These are phyloP conservation scores for Liquidambar formosana DNA, from an alignment of 164 flowering plant genomes.

Conservation along the genomic window DNA sequence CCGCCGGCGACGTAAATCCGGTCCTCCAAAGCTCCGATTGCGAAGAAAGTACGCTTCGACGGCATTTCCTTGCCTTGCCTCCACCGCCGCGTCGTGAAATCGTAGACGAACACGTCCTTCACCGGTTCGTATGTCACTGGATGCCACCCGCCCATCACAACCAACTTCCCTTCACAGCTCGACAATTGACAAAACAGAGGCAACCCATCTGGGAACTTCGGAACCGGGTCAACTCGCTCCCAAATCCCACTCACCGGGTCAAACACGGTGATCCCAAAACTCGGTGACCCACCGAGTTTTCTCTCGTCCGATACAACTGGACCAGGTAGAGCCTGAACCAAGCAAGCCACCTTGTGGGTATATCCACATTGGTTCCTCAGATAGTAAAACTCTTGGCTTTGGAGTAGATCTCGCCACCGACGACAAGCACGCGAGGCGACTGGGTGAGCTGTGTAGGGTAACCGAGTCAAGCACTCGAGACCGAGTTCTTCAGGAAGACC, in stretches of 20 bases:
- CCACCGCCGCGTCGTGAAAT: conserved; percentile 57
- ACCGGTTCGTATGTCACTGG: conserved; percentile 62
- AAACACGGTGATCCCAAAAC: conserved; percentile 51
- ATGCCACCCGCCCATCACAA: conserved; percentile 84
- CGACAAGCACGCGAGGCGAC: conserved; percentile 48
- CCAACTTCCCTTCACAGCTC: conserved; percentile 55
- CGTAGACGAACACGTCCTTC: conserved; percentile 56
- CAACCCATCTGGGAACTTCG: conserved; percentile 50
- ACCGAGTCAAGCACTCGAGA: conserved; percentile 58
- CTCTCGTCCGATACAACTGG: conserved; percentile 4
- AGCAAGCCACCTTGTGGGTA: conserved; percentile 46
- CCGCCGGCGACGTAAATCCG: conserved; percentile 70
- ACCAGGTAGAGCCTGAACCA: conserved; percentile 38
- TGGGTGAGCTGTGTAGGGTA: conserved; percentile 49
- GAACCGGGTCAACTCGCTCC: conserved; percentile 53
- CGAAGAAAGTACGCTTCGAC: conserved; percentile 64
- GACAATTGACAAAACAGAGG: conserved; percentile 72
- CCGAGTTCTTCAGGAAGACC: conserved; percentile 67
- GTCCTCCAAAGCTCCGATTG: conserved; percentile 42
- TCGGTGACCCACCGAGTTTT: conserved; percentile 32
- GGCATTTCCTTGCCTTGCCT: conserved; percentile 60
- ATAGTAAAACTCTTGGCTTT: conserved; percentile 42
- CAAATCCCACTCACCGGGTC: conserved; percentile 44
- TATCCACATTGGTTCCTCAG: conserved; percentile 43
- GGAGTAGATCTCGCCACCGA: conserved; percentile 51